phyloP scores from a whole-genome alignment of 1,139 yeast genomes.

The Lodderomyces beijingensis region DNA sequence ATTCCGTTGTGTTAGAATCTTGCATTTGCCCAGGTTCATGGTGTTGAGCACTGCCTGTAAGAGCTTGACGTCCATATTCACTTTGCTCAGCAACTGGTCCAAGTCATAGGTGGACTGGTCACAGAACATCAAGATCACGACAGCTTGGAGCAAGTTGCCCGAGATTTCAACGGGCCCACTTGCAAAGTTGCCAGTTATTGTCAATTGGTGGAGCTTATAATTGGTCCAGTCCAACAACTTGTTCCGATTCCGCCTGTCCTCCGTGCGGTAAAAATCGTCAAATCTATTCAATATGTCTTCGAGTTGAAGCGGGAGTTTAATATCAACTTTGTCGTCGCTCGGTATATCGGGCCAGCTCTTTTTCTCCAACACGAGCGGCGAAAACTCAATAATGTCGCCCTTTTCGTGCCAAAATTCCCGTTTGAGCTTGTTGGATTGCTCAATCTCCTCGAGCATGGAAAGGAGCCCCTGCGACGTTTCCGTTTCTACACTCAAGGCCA shows the following conservation, averaged over 20 bases:
- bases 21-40: constrained; percentile 26
- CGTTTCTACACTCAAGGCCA: constrained; percentile 29
- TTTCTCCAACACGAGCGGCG: constrained; percentile 31
- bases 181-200: constrained; percentile 24
- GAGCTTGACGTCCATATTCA: constrained; percentile 25
- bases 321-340: constrained; percentile 13
- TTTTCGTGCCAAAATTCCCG: not conserved
- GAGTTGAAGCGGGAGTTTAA: constrained; percentile 17
- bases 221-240: constrained; percentile 28
- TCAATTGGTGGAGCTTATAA: constrained; percentile 32
- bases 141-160: constrained; percentile 38
- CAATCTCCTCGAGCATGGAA: constrained; percentile 34
- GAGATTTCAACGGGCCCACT: constrained; percentile 31
- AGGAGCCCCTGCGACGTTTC: constrained; percentile 27
- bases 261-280: constrained; percentile 14
- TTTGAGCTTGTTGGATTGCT: constrained; percentile 13
- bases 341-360: constrained; percentile 44
- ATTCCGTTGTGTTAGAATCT: constrained; percentile 18
- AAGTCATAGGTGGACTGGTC: constrained; percentile 16
- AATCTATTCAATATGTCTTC: constrained; percentile 15
- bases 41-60: constrained; percentile 27
- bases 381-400: constrained; percentile 22
- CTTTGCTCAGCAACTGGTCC: constrained; percentile 17
- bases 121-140: constrained; percentile 29
- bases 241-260: constrained; percentile 17